Base-by-base conservation (phyloP, 768 basidiomycete species). In the Suillus weaverae region DNA sequence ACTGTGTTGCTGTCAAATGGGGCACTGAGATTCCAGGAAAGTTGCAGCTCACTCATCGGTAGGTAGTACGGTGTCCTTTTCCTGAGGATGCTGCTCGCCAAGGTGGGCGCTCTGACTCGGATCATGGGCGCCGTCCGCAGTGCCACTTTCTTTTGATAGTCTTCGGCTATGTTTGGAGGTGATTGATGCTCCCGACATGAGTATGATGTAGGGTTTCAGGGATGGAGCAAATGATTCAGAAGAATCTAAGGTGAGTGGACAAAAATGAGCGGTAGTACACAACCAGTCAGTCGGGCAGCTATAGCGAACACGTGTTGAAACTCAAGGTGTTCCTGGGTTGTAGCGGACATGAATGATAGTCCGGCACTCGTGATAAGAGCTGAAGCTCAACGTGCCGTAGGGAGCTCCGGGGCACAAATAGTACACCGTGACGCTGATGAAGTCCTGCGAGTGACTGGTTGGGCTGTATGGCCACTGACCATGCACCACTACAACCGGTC, bases 391-490 rank as follows among this genome's bases (percentile, higher is more conserved):
- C 13, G 38, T 38, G 13, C 14, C 38, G 38, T 13, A 38, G 38
- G 38, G 38, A 38, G 13, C 38, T 38, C 13, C 13, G 38, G 13
- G 38, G 13, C 38, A 38, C 38, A 38, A 38, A 38, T 14, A 38
- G 38, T 38, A 38, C 11, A n/a, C n/a, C n/a, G n/a, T n/a, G n/a
- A 5, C 3, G 66, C 66, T 0, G 67, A 38, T 38, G 36, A 35
- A 56, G 10, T 38, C 16, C 32, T 38, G 14, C 22, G 13, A 56
- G 11, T 14, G 14, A 56, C 14, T 16, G 20, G 50, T 36, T 72
- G 70, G 10, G 54, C 7, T 20, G 65, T 51, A 36, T 48, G 14
- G 13, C 38, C 5, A 14, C 38, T 71, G 72, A 1, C 67, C 60
- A 14, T 68, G 64, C 30, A 53, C 66, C 69, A 64, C 67, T 26